Base-by-base conservation (phyloP, 208 protist genomes). In the Leishmania braziliensis region DNA sequence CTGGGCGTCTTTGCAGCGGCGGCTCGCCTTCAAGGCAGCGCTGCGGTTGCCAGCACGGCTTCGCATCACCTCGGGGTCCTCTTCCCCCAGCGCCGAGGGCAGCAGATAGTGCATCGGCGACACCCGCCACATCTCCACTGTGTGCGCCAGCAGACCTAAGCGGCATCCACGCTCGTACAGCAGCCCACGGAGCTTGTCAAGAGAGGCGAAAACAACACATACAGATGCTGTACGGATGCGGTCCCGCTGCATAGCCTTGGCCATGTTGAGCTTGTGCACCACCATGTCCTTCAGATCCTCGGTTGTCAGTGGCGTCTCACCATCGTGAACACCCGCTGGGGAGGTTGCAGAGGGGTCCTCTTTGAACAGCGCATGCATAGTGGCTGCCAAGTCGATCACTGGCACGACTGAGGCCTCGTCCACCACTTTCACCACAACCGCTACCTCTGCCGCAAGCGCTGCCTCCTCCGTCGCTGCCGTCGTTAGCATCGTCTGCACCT, bases 151-250 rank as follows among this genome's bases (percentile, higher is more conserved):
- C 50, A 89, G 82, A 60, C 88, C 84, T 12, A 97, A 89, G 6
- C 86, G 77, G 46, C 85, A 85, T 20, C 92, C 94, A 36, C 91
- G 92, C 63, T 80, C 69, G 84, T 95, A 97, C 20, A 97, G 77
- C 51, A 75, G 78, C 66, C 84, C 84, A 66, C 94, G 91, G 48
- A 97, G 83, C 26, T 91, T 63, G 79, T 96, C 92, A 18, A 97
- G 62, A 6, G 91, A 48, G n/a, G 62, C 77, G 18, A 97, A 72
- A 39, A 94, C 79, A 29, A 84, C 79, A 29, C 86, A 80, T 9
- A 84, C 81, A 39, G 88, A 81, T 72, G 92, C 88, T n/a, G 82
- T 71, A 3, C 84, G 86, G 39, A 95, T 68, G 48, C 85, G 75
- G 29, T 91, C 87, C 68, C 93, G 89, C 53, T 84, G 84, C 33